A percentile compares a stretch with the other conserved stretches of the same genome.
These are phyloP conservation scores for Suillus decipiens DNA, from an alignment of 768 basidiomycete species.

Conservation along the genomic window DNA sequence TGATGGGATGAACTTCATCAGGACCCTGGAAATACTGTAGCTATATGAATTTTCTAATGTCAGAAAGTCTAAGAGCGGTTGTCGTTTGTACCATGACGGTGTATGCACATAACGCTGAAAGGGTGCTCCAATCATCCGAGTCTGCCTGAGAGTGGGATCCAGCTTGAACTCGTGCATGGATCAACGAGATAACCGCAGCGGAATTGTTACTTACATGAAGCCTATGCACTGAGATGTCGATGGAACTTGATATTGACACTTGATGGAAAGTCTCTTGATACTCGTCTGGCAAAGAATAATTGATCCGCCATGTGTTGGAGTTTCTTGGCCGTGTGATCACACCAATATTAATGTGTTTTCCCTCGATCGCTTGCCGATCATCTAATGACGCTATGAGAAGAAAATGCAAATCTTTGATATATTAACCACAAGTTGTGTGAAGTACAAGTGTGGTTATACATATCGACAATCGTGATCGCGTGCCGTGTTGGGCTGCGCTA, in stretches of 20 bases:
- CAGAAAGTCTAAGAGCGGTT: no score
- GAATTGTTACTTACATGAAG: background rate
- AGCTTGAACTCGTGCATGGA: no score
- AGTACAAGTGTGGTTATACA: conserved; percentile 6
- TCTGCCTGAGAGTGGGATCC: no score
- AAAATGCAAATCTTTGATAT: conserved; percentile 1
- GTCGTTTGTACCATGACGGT: no score
- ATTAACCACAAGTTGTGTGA: background rate
- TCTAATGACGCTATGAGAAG: background rate
- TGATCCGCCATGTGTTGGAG: background rate
- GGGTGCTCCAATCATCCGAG: no score
- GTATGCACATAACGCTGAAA: no score
- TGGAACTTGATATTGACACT: background rate
- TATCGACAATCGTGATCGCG: background rate
- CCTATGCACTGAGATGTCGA: background rate
- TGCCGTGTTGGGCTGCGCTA: background rate
- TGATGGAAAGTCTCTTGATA: background rate
- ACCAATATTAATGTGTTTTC: background rate
- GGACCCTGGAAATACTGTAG: no score
- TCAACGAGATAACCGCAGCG: background rate
- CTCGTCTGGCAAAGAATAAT: background rate
- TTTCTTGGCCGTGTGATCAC: background rate
- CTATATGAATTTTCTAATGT: no score
- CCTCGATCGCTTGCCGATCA: background rate
- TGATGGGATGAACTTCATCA: no score